Conservation (phyloP, 2,329 filamentous ascomycete species). For the Tricladium varicosporioides region DNA sequence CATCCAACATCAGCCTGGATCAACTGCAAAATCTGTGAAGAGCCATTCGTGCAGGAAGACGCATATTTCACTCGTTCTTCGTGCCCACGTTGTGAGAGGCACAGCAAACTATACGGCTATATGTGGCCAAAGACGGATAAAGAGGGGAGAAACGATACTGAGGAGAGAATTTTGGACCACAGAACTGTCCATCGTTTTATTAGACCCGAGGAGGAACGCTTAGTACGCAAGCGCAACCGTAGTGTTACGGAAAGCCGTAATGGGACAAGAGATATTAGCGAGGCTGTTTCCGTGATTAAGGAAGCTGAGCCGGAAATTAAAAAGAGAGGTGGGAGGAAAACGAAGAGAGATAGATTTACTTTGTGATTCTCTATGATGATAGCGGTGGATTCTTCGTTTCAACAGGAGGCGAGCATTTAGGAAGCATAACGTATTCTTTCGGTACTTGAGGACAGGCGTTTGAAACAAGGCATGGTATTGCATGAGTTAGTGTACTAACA, state of each 20-base stretch:
- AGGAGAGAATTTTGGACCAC: constrained; percentile 71
- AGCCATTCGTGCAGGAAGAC: constrained; percentile 82
- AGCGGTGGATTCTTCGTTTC: too few species aligned
- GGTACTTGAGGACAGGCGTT: too few species aligned
- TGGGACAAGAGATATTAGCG: constrained; percentile 23
- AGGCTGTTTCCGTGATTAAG: constrained; percentile 7
- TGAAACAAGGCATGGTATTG: too few species aligned
- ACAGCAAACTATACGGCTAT: constrained; percentile 93
- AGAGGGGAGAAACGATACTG: constrained; percentile 70
- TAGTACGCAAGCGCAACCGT: constrained; percentile 23
- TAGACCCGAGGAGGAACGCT: constrained; percentile 61
- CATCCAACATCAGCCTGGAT: constrained; percentile 81
- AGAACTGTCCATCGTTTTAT: constrained; percentile 85
- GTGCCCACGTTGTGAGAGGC: constrained; percentile 90
- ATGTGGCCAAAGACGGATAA: constrained; percentile 94
- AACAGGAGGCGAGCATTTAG: too few species aligned
- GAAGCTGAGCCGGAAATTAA: constrained; percentile 5
- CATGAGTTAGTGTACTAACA: too few species aligned
- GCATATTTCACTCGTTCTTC: constrained; percentile 82
- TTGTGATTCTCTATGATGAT: constrained; percentile 4
- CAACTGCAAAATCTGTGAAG: constrained; percentile 79
- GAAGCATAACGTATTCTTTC: too few species aligned
- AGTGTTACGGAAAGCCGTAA: constrained; percentile 23
- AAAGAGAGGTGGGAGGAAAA: not conserved
- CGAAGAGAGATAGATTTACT: constrained; percentile 10